These are phyloP conservation scores for Paragyromitra xinjiangensis DNA, from an alignment of 495 filamentous ascomycete species.

Conservation along the genomic window DNA sequence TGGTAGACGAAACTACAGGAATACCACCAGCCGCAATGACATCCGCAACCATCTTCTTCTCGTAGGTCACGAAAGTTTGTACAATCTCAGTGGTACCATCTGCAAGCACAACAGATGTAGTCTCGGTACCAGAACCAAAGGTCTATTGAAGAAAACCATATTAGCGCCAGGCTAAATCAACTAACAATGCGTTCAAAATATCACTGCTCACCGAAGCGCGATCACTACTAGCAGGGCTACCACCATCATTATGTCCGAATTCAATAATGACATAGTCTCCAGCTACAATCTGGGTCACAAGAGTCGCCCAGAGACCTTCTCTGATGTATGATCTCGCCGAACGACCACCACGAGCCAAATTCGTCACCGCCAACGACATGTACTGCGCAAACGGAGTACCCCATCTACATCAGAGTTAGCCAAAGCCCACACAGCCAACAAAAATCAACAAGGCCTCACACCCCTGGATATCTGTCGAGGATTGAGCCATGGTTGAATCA, in stretches of 20 bases:
- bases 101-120: conserved; percentile 43
- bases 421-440: neutral
- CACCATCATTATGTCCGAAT: conserved; percentile 65
- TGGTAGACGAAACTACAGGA: conserved; percentile 70
- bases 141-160: conserved; percentile 14
- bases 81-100: conserved; percentile 53
- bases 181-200: neutral
- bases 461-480: conserved; percentile 45
- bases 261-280: conserved; percentile 65
- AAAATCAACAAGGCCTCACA: neutral
- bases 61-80: conserved; percentile 56
- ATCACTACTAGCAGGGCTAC: conserved; percentile 62
- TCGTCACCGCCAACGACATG: conserved; percentile 58
- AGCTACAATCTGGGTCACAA: conserved; percentile 57
- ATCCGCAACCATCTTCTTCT: conserved; percentile 56
- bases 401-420: conserved; percentile 41
- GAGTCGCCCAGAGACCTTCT: conserved; percentile 61
- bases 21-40: conserved; percentile 69
- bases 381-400: conserved; percentile 53
- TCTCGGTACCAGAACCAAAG: conserved; percentile 38
- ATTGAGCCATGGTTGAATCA: conserved; percentile 55
- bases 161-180: neutral
- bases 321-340: conserved; percentile 62
- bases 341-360: conserved; percentile 62
- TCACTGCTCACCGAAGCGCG: conserved; percentile 31